Percentiles rank a stretch among this genome's conserved stretches.
phyloP scores from a whole-genome alignment of 176 grass and related monocot species.

The Phoenix roebelenii region DNA sequence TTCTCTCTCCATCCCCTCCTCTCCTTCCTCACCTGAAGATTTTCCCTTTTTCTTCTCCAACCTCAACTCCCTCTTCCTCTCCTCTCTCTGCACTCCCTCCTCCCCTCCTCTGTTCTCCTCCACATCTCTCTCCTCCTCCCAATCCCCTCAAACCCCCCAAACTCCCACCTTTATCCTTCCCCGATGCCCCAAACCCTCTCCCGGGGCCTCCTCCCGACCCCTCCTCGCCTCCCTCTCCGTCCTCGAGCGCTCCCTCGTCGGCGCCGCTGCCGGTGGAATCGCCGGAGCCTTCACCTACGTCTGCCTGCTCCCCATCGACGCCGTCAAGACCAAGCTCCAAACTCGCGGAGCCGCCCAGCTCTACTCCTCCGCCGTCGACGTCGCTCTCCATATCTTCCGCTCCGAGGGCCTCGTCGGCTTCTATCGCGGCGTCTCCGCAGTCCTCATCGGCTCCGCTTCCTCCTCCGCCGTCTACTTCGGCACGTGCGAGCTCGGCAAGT shows the following conservation, averaged over 20 bases:
- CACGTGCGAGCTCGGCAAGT: conserved; percentile 87
- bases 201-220: conserved; percentile 3
- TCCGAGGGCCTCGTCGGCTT: conserved; percentile 52
- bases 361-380: conserved; percentile 36
- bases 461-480: conserved; percentile 89
- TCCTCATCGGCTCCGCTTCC: conserved; percentile 65
- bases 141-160: not conserved
- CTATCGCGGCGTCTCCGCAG: conserved; percentile 68
- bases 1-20: conserved; percentile 1
- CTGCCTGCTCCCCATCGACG: conserved; percentile 71
- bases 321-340: conserved; percentile 84
- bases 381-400: conserved; percentile 54
- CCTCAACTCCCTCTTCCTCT: conserved; percentile 48
- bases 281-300: conserved; percentile 89
- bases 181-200: too few species aligned
- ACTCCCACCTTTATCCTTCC: too few species aligned
- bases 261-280: conserved; percentile 56
- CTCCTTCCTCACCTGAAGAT: conserved; percentile 6
- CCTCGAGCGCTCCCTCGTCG: conserved; percentile 55
- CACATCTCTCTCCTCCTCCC: conserved; percentile 24
- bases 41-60: conserved; percentile 46
- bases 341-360: conserved; percentile 23
- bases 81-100: conserved; percentile 7
- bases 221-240: conserved; percentile 19
- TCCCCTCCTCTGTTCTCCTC: conserved; percentile 25